These are phyloP conservation scores for Fomitopsis palustris DNA, from an alignment of 1,284 basidiomycete genomes.

Conservation along the genomic window DNA sequence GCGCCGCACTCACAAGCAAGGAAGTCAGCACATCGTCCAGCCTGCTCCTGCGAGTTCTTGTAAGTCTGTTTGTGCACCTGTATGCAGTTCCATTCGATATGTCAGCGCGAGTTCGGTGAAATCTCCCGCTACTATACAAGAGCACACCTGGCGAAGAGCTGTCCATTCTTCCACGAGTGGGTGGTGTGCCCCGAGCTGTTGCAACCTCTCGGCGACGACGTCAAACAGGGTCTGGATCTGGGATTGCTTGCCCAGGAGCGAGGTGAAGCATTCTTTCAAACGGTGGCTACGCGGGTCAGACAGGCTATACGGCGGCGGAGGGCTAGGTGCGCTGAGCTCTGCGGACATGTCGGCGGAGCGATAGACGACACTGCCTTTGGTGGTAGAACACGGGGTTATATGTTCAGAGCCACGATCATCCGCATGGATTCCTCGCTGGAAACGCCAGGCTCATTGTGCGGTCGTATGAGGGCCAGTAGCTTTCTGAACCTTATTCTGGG, in stretches of 20 bases:
- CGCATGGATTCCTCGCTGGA: too few species aligned
- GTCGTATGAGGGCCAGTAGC: too few species aligned
- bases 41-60: background rate
- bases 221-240: background rate
- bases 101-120: too few species aligned
- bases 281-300: background rate
- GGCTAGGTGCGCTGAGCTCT: background rate
- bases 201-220: background rate
- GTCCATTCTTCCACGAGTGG: background rate
- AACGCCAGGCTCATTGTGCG: too few species aligned
- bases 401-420: background rate
- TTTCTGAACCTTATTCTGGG: too few species aligned
- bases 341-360: background rate
- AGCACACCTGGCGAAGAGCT: background rate
- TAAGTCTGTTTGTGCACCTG: background rate
- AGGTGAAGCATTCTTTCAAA: background rate
- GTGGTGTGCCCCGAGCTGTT: background rate
- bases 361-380: background rate
- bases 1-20: background rate
- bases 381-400: background rate
- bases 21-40: background rate
- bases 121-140: background rate
- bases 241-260: background rate
- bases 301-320: background rate
- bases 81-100: too few species aligned